Evolutionary conservation across 495 filamentous ascomycete genomes (phyloP).

Genomic region (Tuber indicum): DNA sequence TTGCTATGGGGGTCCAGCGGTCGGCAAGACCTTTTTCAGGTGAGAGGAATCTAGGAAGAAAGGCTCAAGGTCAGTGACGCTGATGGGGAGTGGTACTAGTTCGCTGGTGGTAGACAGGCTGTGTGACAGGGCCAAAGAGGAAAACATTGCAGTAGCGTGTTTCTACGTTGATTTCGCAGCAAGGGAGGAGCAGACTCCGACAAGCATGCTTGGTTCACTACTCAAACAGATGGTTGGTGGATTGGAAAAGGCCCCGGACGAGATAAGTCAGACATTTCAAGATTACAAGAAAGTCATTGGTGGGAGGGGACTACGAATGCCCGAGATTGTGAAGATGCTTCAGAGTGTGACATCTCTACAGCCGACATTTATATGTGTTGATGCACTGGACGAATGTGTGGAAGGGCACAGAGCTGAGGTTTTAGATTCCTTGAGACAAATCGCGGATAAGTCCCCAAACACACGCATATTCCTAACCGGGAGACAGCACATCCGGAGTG

Average conservation of each 20-base stretch:
- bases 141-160: not conserved
- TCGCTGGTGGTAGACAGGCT: not conserved
- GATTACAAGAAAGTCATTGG: not conserved
- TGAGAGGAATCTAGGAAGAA: not conserved
- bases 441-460: not conserved
- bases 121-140: not conserved
- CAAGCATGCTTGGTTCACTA: not conserved
- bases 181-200: not conserved
- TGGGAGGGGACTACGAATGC: not conserved
- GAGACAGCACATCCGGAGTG: not conserved
- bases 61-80: not conserved
- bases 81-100: not conserved
- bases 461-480: not conserved
- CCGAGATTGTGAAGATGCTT: not conserved
- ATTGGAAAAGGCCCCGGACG: not conserved
- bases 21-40: not conserved
- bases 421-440: not conserved
- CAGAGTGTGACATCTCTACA: not conserved
- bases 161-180: not conserved
- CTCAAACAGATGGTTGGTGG: not conserved
- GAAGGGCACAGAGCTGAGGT: not conserved
- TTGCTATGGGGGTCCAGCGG: not conserved
- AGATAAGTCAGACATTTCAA: not conserved
- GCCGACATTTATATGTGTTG: not conserved
- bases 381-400: not conserved